Evolutionary conservation across 2,329 filamentous ascomycete genomes (phyloP).

Genomic region (Apiospora phragmitis): DNA sequence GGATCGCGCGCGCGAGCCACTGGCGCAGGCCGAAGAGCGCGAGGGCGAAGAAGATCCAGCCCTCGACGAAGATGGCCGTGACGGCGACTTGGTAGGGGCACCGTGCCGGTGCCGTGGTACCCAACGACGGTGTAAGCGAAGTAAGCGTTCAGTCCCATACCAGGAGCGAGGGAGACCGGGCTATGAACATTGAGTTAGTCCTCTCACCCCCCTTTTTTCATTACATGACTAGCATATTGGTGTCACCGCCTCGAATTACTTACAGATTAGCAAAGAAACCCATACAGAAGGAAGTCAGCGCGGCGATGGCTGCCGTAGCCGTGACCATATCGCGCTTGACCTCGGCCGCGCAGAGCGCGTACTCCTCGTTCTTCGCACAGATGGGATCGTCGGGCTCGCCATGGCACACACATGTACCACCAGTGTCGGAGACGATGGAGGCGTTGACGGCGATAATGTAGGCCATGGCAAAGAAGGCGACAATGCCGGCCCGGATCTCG

Average conservation of each 20-base stretch:
- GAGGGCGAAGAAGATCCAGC: conserved; percentile 79
- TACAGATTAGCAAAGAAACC: conserved; percentile 77
- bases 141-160: conserved; percentile 85
- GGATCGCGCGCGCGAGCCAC: conserved; percentile 83
- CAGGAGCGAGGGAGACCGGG: conserved; percentile 70
- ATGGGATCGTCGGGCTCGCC: conserved; percentile 48
- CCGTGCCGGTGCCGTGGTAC: conserved; percentile 68
- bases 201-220: background rate
- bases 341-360: conserved; percentile 62
- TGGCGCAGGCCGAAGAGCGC: conserved; percentile 81
- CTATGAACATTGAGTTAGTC: conserved; percentile 25
- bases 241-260: conserved; percentile 23
- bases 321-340: conserved; percentile 80
- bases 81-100: conserved; percentile 74
- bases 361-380: conserved; percentile 57
- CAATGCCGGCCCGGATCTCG: conserved; percentile 79
- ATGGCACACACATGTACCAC: conserved; percentile 71
- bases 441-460: conserved; percentile 43
- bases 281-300: conserved; percentile 80
- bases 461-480: conserved; percentile 70
- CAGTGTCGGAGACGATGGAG: conserved; percentile 30
- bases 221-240: too few relatives aligned
- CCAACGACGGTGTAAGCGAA: conserved; percentile 77
- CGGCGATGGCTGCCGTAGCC: conserved; percentile 80
- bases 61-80: conserved; percentile 87